Percentiles rank a stretch among this genome's conserved stretches.
phyloP scores from a whole-genome alignment of 768 basidiomycete species.

The Russula sp. region DNA sequence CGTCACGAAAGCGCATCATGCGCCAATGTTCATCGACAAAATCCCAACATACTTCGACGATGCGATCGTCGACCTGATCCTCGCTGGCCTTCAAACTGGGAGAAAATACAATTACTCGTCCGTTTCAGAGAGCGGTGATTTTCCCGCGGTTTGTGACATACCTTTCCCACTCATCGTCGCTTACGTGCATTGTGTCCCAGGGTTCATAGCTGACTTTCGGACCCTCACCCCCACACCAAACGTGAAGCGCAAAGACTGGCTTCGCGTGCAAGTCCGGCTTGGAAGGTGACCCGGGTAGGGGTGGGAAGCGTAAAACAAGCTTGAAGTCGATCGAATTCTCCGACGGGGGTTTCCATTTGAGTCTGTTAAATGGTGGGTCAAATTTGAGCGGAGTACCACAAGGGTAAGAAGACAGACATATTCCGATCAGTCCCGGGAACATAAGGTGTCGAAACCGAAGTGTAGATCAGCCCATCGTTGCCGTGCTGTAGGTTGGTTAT shows the following conservation, averaged over 20 bases:
- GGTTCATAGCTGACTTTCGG: conserved; percentile 59
- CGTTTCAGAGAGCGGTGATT: background rate
- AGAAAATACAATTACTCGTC: background rate
- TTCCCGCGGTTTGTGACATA: conserved; percentile 34
- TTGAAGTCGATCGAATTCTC: conserved; percentile 99
- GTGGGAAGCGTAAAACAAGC: conserved; percentile 88
- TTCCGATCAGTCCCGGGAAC: conserved; percentile 73
- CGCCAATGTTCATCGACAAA: conserved; percentile 58
- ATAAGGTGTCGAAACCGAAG: conserved; percentile 80
- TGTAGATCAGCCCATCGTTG: conserved; percentile 96
- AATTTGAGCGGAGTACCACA: background rate
- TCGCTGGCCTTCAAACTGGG: conserved; percentile 73
- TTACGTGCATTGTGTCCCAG: conserved; percentile 79
- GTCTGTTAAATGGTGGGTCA: conserved; percentile 36
- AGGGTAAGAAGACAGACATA: conserved; percentile 46
- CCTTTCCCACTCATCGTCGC: conserved; percentile 91
- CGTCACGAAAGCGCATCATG: conserved; percentile 90
- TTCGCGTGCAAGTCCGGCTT: conserved; percentile 78
- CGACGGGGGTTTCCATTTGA: conserved; percentile 98
- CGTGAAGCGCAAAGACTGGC: conserved; percentile 76
- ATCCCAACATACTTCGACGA: conserved; percentile 95
- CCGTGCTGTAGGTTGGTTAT: conserved; percentile 84
- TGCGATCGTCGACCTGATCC: conserved; percentile 87
- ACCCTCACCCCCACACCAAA: conserved; percentile 68
- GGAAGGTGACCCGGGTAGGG: conserved; percentile 40